Percentiles rank a stretch among this genome's conserved stretches.
phyloP scores from a whole-genome alignment of 768 basidiomycete genomes.

The Obba rivulosa region DNA sequence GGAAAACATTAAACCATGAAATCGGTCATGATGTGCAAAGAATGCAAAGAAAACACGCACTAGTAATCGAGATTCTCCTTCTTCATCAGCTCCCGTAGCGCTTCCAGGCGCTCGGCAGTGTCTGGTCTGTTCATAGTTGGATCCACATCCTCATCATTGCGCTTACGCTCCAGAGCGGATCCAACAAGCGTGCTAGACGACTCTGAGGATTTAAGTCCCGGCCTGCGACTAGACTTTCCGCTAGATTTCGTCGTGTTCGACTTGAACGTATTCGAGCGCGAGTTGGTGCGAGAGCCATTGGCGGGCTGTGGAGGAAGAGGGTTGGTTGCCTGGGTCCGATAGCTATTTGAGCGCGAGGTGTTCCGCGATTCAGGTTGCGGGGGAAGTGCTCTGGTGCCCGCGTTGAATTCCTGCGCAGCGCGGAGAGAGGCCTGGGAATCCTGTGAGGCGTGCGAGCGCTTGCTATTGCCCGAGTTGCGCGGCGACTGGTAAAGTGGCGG shows the following conservation, averaged over 20 bases:
- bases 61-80: slow-evolving; percentile 72
- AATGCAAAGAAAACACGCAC: slow-evolving; percentile 37
- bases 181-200: slow-evolving; percentile 73
- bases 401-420: slow-evolving; percentile 3
- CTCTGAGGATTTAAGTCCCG: slow-evolving; percentile 47
- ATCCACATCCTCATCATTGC: slow-evolving; percentile 47
- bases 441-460: slow-evolving; percentile 6
- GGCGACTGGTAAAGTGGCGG: slow-evolving; percentile 20
- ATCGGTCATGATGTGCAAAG: not conserved
- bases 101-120: slow-evolving; percentile 54
- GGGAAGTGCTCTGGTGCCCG: not conserved
- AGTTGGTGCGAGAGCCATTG: not conserved
- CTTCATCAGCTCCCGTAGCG: slow-evolving; percentile 58
- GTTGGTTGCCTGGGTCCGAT: not conserved
- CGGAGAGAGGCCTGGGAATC: slow-evolving; percentile 1
- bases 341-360: not conserved
- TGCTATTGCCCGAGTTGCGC: slow-evolving; percentile 1
- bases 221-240: slow-evolving; percentile 19
- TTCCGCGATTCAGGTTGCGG: slow-evolving; percentile 2
- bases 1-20: not conserved
- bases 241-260: slow-evolving; percentile 16
- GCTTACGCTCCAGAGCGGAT: slow-evolving; percentile 64
- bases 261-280: slow-evolving; percentile 17
- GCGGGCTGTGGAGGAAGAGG: slow-evolving; percentile 5
- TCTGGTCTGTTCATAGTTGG: slow-evolving; percentile 48